Evolutionary conservation across 2,329 filamentous ascomycete species (phyloP), one percentile per base, ranked within the genome.

Genomic region (Colletotrichum tamarilloi): DNA sequence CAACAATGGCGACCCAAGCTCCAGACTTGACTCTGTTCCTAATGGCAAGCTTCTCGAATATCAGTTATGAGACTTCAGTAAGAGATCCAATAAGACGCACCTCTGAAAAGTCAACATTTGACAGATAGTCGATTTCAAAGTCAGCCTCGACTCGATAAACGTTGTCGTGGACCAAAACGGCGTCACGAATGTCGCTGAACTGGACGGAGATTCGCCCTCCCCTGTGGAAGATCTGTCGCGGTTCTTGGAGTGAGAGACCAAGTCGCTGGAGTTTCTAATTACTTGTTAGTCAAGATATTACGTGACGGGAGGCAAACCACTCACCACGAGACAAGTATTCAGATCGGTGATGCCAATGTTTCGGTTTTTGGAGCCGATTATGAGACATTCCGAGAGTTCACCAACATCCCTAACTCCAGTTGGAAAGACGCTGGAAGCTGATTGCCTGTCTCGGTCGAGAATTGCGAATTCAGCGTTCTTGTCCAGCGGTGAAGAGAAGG

Each of bases 161-260:
- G 63, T 86, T 87, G 14, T 86, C 82, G 68, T 86, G 83, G 8
- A 88, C 85, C 38, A 85, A 83, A 65, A 85, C 87, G 7, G 91
- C 86, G 79, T 92, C 90, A 62, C 89, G 86, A 62, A 92, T 87
- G 76, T 93, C 91, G 7, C 85, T 82, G 76, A 93, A 92, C 5
- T 86, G 87, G 28, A 91, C 81, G 70, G 87, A 88, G 35, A 90
- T 84, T 62, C 83, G 85, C 4, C 85, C 84, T 57, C 79, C 80
- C 26, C 62, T 64, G 49, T 57, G 64, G 14, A 57, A 79, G 1
- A 87, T 74, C 30, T 83, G 80, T 11, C 80, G 82, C 8, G 77
- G 78, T 24, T 86, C 86, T 35, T 84, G 79, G 62, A 83, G 81
- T 16, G 52, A 79, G 75, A 58, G 79, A 67, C 6, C 83, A 82